Conservation (phyloP, 2,329 filamentous ascomycete species). For the Neopestalotiopsis sp. region DNA sequence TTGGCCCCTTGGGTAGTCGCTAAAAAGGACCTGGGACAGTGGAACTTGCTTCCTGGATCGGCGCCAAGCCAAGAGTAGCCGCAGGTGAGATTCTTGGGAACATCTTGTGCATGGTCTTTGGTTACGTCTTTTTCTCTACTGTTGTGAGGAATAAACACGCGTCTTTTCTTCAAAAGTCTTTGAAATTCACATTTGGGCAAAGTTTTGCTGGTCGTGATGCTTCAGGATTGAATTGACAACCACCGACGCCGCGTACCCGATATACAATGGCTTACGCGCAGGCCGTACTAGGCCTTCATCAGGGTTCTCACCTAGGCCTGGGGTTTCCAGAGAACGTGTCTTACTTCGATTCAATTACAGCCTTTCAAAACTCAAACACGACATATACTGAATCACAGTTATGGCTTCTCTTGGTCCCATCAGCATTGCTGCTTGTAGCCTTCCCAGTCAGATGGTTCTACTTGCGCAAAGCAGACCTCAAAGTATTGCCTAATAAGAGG, state of each 20-base stretch:
- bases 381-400: background rate
- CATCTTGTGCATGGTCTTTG: background rate
- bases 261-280: background rate
- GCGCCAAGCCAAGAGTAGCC: background rate
- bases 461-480: background rate
- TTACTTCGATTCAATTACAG: background rate
- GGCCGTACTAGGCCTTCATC: background rate
- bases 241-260: background rate
- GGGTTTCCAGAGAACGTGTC: background rate
- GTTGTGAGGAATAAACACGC: background rate
- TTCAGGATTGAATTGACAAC: background rate
- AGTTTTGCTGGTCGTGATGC: background rate
- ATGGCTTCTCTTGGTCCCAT: background rate
- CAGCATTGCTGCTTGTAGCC: background rate
- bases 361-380: background rate
- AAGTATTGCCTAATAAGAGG: slow-evolving; percentile 1
- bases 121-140: background rate
- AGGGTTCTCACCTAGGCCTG: background rate
- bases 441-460: background rate
- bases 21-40: no score
- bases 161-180: background rate
- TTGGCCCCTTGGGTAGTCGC: no score
- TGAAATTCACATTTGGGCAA: background rate
- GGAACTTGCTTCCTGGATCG: background rate
- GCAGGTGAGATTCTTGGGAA: background rate